These are phyloP conservation scores for Chenopodium quinoa DNA, from an alignment of 148 eudicot species.

Conservation along the genomic window DNA sequence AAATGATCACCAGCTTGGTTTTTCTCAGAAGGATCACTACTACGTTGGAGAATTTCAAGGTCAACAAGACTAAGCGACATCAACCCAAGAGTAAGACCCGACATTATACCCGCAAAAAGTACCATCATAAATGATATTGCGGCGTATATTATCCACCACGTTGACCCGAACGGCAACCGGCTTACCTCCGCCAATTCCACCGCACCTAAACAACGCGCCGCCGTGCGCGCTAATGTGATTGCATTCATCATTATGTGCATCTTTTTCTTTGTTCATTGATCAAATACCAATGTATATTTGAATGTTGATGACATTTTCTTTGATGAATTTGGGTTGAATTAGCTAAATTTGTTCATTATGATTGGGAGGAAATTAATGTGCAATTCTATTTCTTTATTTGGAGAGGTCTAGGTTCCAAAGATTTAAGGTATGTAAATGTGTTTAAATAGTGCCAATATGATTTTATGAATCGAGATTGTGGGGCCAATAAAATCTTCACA, in stretches of 20 bases:
- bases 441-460: too few species aligned
- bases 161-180: conserved; percentile 53
- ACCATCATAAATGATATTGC: conserved; percentile 66
- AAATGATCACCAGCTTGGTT: conserved; percentile 74
- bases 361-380: too few species aligned
- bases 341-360: background rate
- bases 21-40: conserved; percentile 69
- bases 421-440: too few species aligned
- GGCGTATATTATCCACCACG: conserved; percentile 68
- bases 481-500: too few species aligned
- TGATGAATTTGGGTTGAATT: background rate
- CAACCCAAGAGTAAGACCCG: conserved; percentile 80
- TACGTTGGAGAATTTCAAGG: conserved; percentile 80
- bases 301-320: background rate
- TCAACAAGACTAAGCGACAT: conserved; percentile 93
- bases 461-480: too few species aligned
- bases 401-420: too few species aligned
- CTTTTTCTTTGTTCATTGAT: background rate
- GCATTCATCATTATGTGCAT: conserved; percentile 24
- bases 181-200: conserved; percentile 7
- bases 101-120: conserved; percentile 89
- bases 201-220: conserved; percentile 5
- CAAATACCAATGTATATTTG: too few species aligned
- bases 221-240: conserved; percentile 11
- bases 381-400: too few species aligned